Conservation (phyloP, 768 basidiomycete genomes). For the Phaeolepiota aurea region DNA sequence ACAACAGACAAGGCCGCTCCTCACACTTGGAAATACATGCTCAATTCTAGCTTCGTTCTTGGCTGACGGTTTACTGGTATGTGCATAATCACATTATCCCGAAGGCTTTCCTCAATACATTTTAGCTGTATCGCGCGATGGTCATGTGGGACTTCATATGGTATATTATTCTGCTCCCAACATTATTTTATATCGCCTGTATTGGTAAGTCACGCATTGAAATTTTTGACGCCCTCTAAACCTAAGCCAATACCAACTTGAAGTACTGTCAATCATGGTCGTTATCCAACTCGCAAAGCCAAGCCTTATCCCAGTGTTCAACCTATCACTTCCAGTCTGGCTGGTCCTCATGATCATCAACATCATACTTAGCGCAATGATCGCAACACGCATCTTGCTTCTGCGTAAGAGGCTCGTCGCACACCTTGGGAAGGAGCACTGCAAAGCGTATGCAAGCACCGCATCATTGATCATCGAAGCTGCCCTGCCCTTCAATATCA, state of each 20-base stretch:
- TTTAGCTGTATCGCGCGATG: conserved; percentile 26
- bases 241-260: background rate
- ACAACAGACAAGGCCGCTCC: conserved; percentile 12
- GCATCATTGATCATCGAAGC: background rate
- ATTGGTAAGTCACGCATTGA: conserved; percentile 10
- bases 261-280: conserved; percentile 22
- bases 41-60: conserved; percentile 21
- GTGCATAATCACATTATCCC: conserved; percentile 4
- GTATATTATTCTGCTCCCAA: conserved; percentile 12
- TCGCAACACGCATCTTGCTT: conserved; percentile 21
- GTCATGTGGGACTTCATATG: conserved; percentile 18
- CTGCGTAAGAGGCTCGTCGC: conserved; percentile 6
- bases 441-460: background rate
- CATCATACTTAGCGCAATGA: conserved; percentile 20
- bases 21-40: conserved; percentile 12
- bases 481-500: background rate
- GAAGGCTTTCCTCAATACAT: background rate
- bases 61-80: conserved; percentile 26
- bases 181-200: conserved; percentile 11
- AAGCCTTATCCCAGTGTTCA: conserved; percentile 15
- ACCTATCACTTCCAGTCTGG: conserved; percentile 18
- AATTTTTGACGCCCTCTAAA: background rate
- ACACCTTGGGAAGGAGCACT: background rate
- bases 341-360: conserved; percentile 23
- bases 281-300: conserved; percentile 22